Evolutionary conservation across 805 yeast genomes (phyloP).

Genomic region (Zygotorulaspora sp.): DNA sequence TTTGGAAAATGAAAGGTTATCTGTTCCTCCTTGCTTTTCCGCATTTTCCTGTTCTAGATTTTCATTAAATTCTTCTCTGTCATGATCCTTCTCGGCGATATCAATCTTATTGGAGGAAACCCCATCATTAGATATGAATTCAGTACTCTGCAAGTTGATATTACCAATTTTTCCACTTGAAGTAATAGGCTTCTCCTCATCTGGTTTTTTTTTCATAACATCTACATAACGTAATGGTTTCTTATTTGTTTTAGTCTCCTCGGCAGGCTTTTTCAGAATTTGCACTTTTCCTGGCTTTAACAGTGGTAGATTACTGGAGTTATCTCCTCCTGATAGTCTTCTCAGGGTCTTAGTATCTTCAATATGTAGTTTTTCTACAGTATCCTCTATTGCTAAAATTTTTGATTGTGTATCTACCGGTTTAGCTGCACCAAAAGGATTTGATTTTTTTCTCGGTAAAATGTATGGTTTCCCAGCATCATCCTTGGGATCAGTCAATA

Average conservation of each 20-base stretch:
- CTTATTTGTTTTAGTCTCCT: conserved; percentile 1
- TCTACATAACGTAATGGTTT: conserved; percentile 29
- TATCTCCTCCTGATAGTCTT: conserved; percentile 23
- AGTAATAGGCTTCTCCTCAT: conserved; percentile 20
- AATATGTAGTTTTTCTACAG: conserved; percentile 40
- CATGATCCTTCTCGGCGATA: not conserved
- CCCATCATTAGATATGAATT: not conserved
- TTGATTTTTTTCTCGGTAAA: conserved; percentile 41
- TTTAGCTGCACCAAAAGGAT: conserved; percentile 81
- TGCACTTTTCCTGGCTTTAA: conserved; percentile 19
- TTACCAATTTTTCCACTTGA: conserved; percentile 9
- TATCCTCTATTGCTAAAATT: conserved; percentile 57
- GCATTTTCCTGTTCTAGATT: not conserved
- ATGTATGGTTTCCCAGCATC: conserved; percentile 26
- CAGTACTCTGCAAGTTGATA: conserved; percentile 9
- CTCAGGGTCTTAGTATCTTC: conserved; percentile 41
- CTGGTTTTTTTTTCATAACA: conserved; percentile 26
- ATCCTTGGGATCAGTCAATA: conserved; percentile 26
- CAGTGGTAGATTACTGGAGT: conserved; percentile 4
- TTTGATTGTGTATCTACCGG: conserved; percentile 75
- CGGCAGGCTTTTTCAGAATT: conserved; percentile 20
- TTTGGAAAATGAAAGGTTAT: conserved; percentile 1
- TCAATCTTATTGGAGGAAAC: not conserved
- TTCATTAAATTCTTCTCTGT: conserved; percentile 1
- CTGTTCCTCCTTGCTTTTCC: conserved; percentile 2